Conservation (phyloP, 2,329 filamentous ascomycete genomes). For the Didymella pinodella region DNA sequence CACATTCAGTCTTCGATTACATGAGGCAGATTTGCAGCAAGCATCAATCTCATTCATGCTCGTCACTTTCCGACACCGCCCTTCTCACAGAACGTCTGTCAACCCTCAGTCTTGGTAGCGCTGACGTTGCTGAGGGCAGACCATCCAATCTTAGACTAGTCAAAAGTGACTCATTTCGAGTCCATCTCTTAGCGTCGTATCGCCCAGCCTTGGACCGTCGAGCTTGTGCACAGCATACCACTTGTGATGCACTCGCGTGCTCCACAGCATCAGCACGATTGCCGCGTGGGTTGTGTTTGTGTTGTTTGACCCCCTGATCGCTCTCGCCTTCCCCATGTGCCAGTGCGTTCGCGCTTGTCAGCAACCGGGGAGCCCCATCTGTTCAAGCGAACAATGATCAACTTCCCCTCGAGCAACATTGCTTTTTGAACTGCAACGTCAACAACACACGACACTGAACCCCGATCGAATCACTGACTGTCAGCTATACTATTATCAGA, state of each 20-base stretch:
- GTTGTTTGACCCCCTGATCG: background rate
- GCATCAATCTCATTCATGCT: background rate
- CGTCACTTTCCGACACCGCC: background rate
- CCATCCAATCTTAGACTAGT: background rate
- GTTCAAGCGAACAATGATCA: background rate
- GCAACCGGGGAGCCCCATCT: conserved; percentile 1
- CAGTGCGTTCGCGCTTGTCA: conserved; percentile 1
- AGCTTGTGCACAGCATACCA: background rate
- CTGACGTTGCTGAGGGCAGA: background rate
- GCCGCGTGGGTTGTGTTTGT: conserved; percentile 2
- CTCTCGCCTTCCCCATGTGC: background rate
- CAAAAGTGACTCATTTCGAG: conserved; percentile 27
- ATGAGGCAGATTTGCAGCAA: background rate
- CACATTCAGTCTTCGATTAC: background rate
- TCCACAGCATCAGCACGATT: background rate
- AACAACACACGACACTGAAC: background rate
- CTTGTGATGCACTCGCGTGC: background rate
- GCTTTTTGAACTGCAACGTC: background rate
- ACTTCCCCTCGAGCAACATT: background rate
- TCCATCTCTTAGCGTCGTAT: conserved; percentile 12
- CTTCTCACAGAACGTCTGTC: background rate
- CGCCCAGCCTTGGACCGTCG: background rate
- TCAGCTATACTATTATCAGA: background rate
- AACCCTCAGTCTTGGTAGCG: background rate
- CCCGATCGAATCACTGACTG: background rate